Percentiles rank a stretch among this genome's conserved stretches.
Evolutionary conservation across 2,329 filamentous ascomycete species (phyloP).

Genomic region (Pleurostoma richardsiae): DNA sequence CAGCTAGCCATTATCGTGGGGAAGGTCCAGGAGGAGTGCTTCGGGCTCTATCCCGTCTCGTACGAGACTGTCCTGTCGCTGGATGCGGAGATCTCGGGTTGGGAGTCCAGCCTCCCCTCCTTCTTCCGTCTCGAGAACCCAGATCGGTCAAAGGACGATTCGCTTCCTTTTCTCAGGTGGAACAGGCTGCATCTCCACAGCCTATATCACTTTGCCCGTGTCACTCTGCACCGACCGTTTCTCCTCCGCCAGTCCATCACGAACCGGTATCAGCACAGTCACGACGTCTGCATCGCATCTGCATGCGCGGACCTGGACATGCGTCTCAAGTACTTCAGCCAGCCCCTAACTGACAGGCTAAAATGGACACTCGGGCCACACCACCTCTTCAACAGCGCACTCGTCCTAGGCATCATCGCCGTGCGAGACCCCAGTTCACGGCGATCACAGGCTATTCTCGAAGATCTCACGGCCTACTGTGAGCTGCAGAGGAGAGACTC

Average conservation of each 20-base stretch:
- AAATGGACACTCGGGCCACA: slow-evolving; percentile 28
- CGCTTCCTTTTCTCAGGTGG: slow-evolving; percentile 24
- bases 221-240: slow-evolving; percentile 32
- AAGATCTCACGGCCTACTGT: slow-evolving; percentile 33
- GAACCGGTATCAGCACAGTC: slow-evolving; percentile 29
- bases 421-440: slow-evolving; percentile 24
- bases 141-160: slow-evolving; percentile 22
- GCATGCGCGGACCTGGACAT: slow-evolving; percentile 33
- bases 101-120: slow-evolving; percentile 22
- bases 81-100: slow-evolving; percentile 24
- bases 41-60: slow-evolving; percentile 26
- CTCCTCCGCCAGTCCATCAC: slow-evolving; percentile 32
- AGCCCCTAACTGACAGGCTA: slow-evolving; percentile 23
- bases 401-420: slow-evolving; percentile 29
- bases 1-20: slow-evolving; percentile 28
- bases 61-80: slow-evolving; percentile 30
- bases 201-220: slow-evolving; percentile 31
- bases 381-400: slow-evolving; percentile 34
- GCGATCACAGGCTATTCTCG: slow-evolving; percentile 24
- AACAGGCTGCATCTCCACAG: slow-evolving; percentile 31
- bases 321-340: slow-evolving; percentile 23
- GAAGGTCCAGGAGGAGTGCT: slow-evolving; percentile 31
- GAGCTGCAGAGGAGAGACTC: slow-evolving; percentile 31
- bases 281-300: slow-evolving; percentile 32
- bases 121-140: slow-evolving; percentile 27